Conservation (phyloP, 2,329 filamentous ascomycete genomes). For the Penicillium sp. region DNA sequence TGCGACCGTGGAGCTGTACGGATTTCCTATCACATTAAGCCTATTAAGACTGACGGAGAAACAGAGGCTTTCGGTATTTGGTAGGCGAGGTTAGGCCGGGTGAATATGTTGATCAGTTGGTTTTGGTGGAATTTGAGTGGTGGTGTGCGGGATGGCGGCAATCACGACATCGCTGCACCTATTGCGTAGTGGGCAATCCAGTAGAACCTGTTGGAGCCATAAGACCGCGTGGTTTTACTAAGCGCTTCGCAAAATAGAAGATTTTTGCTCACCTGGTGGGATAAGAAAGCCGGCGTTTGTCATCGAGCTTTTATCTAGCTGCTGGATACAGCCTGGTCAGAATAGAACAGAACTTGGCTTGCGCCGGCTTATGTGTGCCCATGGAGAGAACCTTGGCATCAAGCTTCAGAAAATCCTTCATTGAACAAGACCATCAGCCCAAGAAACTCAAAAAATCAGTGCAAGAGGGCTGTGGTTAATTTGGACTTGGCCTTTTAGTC, state of each 20-base stretch:
- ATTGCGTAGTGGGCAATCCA: slow-evolving; percentile 17
- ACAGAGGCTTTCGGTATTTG: neutral
- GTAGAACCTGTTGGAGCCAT: neutral
- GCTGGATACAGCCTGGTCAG: neutral
- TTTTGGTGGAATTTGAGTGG: neutral
- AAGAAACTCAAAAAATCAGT: too few relatives aligned
- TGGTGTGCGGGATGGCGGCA: slow-evolving; percentile 4
- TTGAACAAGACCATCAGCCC: too few relatives aligned
- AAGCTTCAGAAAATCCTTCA: neutral
- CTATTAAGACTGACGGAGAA: neutral
- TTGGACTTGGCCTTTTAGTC: too few relatives aligned
- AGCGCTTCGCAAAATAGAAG: neutral
- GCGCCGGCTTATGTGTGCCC: neutral
- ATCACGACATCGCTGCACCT: slow-evolving; percentile 23
- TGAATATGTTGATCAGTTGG: neutral
- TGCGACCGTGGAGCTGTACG: neutral
- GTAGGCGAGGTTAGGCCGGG: neutral
- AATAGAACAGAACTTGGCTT: neutral
- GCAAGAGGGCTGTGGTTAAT: too few relatives aligned
- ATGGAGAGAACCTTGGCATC: neutral
- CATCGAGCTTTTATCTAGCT: neutral
- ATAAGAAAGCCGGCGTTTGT: neutral
- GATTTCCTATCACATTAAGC: neutral
- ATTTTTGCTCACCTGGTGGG: neutral
- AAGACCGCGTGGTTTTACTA: neutral